A percentile compares a stretch with the other conserved stretches of the same genome.
phyloP scores from a whole-genome alignment of 306 rosid genomes.

The Arachis hypogaea region DNA sequence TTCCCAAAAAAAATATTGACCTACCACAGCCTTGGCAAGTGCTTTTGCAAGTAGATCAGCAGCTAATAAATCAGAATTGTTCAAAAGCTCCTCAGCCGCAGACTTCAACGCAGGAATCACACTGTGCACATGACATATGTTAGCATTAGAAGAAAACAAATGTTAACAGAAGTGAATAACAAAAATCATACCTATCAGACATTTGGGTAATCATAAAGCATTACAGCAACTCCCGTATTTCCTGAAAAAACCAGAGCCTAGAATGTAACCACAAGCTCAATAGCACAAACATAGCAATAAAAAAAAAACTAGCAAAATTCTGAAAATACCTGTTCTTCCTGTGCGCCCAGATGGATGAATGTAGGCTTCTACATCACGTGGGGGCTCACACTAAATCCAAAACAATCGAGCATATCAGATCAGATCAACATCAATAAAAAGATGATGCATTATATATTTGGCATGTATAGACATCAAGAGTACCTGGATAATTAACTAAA shows the following conservation, averaged over 20 bases:
- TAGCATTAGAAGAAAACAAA: slow-evolving; percentile 25
- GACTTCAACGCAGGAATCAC: slow-evolving; percentile 83
- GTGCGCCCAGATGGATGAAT: slow-evolving; percentile 98
- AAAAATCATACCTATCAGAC: slow-evolving; percentile 67
- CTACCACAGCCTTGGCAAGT: slow-evolving; percentile 85
- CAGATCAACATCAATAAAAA: background rate
- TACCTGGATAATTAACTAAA: slow-evolving; percentile 92
- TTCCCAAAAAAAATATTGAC: background rate
- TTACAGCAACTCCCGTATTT: slow-evolving; percentile 77
- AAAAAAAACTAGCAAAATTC: background rate
- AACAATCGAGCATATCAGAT: slow-evolving; percentile 33
- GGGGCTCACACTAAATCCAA: slow-evolving; percentile 85
- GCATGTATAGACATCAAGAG: background rate
- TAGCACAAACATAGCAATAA: background rate
- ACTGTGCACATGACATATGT: slow-evolving; percentile 46
- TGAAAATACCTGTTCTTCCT: slow-evolving; percentile 82
- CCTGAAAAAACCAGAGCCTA: slow-evolving; percentile 47
- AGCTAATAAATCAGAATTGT: slow-evolving; percentile 71
- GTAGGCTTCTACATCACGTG: slow-evolving; percentile 86
- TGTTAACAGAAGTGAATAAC: slow-evolving; percentile 8
- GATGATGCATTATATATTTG: background rate
- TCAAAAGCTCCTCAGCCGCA: slow-evolving; percentile 82
- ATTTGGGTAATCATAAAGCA: slow-evolving; percentile 49
- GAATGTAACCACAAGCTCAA: background rate
- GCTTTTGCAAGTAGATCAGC: slow-evolving; percentile 88